A percentile compares a stretch with the other conserved stretches of the same genome.
Evolutionary conservation across 169 alveolate species (phyloP).

Genomic region (Toxoplasma gondii): DNA sequence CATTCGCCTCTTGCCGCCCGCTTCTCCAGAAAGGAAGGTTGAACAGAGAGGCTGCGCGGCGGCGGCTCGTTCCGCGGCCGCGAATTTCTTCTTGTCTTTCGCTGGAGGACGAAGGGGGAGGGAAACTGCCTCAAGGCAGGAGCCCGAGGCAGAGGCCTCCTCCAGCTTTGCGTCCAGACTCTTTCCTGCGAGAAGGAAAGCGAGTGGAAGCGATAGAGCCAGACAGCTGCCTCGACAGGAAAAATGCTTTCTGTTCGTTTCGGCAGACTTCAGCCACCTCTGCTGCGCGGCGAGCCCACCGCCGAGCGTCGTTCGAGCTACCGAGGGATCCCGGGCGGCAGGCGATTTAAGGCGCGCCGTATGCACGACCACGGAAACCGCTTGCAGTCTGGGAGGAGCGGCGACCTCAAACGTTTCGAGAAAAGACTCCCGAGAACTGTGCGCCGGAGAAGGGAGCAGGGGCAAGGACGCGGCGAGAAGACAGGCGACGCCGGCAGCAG

Average conservation of each 20-base stretch:
- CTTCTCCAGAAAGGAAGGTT: background rate
- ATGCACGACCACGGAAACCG: background rate
- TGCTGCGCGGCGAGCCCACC: constrained; percentile 27
- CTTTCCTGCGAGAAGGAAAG: background rate
- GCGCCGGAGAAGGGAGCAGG: too few species aligned
- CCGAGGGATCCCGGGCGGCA: background rate
- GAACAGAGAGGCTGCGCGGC: background rate
- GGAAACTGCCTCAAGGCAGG: background rate
- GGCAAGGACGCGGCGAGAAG: too few species aligned
- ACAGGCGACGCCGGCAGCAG: too few species aligned
- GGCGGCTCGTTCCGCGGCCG: background rate
- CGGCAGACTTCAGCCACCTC: background rate
- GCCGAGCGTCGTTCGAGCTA: background rate
- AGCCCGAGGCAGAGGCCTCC: background rate
- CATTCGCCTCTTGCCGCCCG: background rate
- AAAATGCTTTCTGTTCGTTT: background rate
- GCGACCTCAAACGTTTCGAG: background rate
- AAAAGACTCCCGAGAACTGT: too few species aligned
- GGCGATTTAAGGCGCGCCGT: background rate
- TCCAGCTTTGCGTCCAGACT: background rate
- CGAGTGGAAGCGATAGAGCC: background rate
- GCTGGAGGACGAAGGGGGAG: background rate
- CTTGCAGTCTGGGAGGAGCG: background rate
- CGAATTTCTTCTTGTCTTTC: background rate
- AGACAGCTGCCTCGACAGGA: background rate